Conservation (phyloP, 768 basidiomycete species). For the Tylopilus balloui region DNA sequence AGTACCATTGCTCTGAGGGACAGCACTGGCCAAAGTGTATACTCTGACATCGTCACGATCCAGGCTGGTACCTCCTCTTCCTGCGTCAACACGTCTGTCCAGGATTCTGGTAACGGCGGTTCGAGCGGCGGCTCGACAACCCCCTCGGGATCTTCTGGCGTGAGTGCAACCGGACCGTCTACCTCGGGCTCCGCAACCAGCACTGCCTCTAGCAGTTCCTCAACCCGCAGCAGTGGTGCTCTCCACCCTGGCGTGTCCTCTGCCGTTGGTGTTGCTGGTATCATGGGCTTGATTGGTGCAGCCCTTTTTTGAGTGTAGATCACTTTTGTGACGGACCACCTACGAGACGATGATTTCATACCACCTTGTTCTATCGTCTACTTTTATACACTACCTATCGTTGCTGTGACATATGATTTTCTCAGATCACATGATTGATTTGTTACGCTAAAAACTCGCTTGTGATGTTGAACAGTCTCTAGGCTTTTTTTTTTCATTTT, state of each 20-base stretch:
- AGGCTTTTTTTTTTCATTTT: no score
- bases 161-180: not conserved
- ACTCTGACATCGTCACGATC: conserved; percentile 49
- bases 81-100: conserved; percentile 26
- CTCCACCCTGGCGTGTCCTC: conserved; percentile 28
- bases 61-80: conserved; percentile 30
- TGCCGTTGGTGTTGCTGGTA: conserved; percentile 42
- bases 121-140: conserved; percentile 4
- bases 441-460: conserved; percentile 12
- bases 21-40: conserved; percentile 48
- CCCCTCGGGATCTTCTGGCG: not conserved
- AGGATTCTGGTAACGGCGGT: conserved; percentile 6
- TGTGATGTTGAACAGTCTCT: not conserved
- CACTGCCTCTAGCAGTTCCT: conserved; percentile 22
- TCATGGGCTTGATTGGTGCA: conserved; percentile 50
- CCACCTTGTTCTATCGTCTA: conserved; percentile 12
- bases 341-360: conserved; percentile 14
- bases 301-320: conserved; percentile 38
- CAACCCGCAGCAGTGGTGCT: conserved; percentile 31
- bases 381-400: conserved; percentile 16
- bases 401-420: conserved; percentile 13
- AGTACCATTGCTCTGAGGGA: conserved; percentile 61
- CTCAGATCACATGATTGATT: conserved; percentile 14
- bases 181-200: conserved; percentile 11
- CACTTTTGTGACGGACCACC: conserved; percentile 6